Evolutionary conservation across 352 stramenopile genomes (phyloP).

Genomic region (Phytopythium montanum): DNA sequence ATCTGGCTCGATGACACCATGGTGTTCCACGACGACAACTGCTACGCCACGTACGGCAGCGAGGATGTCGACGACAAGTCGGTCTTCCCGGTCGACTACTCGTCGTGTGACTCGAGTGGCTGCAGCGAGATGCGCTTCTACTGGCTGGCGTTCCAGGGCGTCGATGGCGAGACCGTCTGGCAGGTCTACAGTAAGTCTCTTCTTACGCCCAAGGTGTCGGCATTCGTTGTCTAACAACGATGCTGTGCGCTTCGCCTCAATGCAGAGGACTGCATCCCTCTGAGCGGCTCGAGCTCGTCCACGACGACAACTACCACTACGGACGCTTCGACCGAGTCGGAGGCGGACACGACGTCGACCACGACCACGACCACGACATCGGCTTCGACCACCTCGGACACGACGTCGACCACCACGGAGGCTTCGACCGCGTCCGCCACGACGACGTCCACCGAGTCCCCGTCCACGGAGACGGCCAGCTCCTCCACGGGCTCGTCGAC

Average conservation of each 20-base stretch:
- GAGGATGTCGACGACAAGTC: conserved; percentile 19
- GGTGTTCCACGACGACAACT: conserved; percentile 25
- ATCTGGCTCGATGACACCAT: conserved; percentile 28
- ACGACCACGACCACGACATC: background rate
- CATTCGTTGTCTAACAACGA: background rate
- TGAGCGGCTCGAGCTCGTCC: conserved; percentile 10
- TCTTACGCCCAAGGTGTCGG: no score
- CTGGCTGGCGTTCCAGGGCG: conserved; percentile 23
- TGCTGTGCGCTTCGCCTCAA: background rate
- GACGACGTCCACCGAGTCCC: background rate
- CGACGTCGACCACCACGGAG: background rate
- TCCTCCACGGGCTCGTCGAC: background rate
- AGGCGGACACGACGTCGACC: background rate
- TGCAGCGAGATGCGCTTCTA: conserved; percentile 31
- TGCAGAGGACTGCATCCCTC: conserved; percentile 31
- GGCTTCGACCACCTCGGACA: conserved; percentile 6
- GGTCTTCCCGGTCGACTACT: conserved; percentile 25
- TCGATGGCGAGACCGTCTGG: conserved; percentile 19
- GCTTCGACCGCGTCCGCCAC: conserved; percentile 9
- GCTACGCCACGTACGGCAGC: conserved; percentile 11
- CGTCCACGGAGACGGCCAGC: background rate
- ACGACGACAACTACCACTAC: background rate
- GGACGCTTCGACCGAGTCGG: conserved; percentile 9
- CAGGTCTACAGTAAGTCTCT: conserved; percentile 25
- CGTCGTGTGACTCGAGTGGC: conserved; percentile 12